A percentile compares a stretch with the other conserved stretches of the same genome.
Evolutionary conservation across 345 rosid genomes (phyloP).

Genomic region (Gossypium thurberi): DNA sequence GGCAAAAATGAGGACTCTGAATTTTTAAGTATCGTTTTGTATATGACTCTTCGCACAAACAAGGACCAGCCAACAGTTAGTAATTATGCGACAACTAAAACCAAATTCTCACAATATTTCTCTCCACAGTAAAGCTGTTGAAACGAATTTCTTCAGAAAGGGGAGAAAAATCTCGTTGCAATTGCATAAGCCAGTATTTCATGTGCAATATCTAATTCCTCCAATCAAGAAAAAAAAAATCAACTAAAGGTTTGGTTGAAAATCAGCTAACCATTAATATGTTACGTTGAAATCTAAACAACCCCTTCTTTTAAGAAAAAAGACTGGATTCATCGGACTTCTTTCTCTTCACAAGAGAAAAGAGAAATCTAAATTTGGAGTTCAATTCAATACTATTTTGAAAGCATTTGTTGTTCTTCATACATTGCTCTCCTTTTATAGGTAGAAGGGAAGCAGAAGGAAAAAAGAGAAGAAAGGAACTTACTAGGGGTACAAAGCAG

Average conservation of each 20-base stretch:
- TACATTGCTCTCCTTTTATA: too few species aligned
- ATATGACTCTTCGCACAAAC: not conserved
- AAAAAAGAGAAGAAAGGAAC: not conserved
- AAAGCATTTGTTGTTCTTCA: too few species aligned
- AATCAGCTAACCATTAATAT: too few species aligned
- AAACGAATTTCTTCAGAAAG: not conserved
- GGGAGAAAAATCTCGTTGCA: not conserved
- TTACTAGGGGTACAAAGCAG: conserved; percentile 29
- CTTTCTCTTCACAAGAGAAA: too few species aligned
- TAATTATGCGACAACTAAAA: too few species aligned
- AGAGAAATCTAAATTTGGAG: too few species aligned
- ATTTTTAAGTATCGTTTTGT: not conserved
- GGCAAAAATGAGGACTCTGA: too few species aligned
- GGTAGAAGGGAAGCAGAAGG: too few species aligned
- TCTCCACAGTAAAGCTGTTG: not conserved
- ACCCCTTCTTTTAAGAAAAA: too few species aligned
- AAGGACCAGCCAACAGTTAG: not conserved
- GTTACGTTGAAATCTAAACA: too few species aligned
- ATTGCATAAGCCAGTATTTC: not conserved
- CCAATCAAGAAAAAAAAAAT: not conserved
- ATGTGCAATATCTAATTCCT: not conserved
- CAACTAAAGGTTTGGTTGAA: not conserved
- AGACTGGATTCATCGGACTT: too few species aligned
- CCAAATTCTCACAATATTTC: not conserved
- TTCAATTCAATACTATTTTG: too few species aligned